phyloP scores from a whole-genome alignment of 2,329 filamentous ascomycete species.

The Acrodontium crateriforme region DNA sequence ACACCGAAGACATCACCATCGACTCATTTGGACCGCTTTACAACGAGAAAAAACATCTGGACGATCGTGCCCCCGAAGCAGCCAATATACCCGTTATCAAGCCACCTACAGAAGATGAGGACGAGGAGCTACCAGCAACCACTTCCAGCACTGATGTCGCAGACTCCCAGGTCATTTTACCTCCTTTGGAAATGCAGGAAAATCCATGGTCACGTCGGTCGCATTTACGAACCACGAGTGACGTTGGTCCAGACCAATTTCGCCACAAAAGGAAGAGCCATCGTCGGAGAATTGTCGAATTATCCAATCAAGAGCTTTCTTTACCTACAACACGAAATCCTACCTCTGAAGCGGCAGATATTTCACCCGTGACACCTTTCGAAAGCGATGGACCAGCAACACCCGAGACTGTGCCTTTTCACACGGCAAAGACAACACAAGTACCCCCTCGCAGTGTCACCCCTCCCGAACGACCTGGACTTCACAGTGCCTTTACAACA shows the following conservation, averaged over 20 bases:
- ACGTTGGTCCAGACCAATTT: conserved; percentile 15
- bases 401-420: conserved; percentile 13
- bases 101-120: conserved; percentile 46
- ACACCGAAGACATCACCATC: conserved; percentile 79
- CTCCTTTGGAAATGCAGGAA: conserved; percentile 2
- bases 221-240: conserved; percentile 17
- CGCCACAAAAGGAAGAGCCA: conserved; percentile 45
- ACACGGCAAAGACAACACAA: conserved; percentile 10
- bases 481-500: conserved; percentile 17
- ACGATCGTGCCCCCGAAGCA: conserved; percentile 66
- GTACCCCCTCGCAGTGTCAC: conserved; percentile 4
- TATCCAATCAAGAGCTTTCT: conserved; percentile 32
- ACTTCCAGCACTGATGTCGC: no score
- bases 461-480: conserved; percentile 9
- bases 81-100: conserved; percentile 67
- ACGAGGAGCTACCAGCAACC: conserved; percentile 30
- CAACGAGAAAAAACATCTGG: conserved; percentile 67
- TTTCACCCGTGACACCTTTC: conserved; percentile 5
- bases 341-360: conserved; percentile 19
- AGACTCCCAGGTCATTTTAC: conserved; percentile 3
- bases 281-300: conserved; percentile 44
- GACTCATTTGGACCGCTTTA: conserved; percentile 75
- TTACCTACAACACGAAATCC: conserved; percentile 4
- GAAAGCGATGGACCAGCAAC: conserved; percentile 11
- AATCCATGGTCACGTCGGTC: conserved; percentile 4